Evolutionary conservation across 345 rosid species (phyloP).

Genomic region (Lumnitzera racemosa): DNA sequence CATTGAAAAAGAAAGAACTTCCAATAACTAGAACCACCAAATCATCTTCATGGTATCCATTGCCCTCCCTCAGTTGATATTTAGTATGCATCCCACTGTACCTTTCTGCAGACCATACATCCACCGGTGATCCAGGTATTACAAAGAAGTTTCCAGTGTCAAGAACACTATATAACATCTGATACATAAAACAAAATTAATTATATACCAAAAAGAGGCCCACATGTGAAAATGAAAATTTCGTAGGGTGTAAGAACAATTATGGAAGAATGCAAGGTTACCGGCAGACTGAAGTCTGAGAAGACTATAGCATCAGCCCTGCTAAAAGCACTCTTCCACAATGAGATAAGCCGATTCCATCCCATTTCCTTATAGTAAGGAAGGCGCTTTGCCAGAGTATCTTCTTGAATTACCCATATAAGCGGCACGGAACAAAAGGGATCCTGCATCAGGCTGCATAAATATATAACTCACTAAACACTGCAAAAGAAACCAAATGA

Average conservation of each 20-base stretch:
- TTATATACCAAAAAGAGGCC: constrained; percentile 21
- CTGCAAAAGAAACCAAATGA: constrained; percentile 24
- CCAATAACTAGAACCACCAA: constrained; percentile 76
- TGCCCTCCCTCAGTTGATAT: constrained; percentile 45
- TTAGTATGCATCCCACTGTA: constrained; percentile 51
- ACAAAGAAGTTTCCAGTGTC: constrained; percentile 97
- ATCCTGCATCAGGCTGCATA: constrained; percentile 99
- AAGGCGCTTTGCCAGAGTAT: constrained; percentile 68
- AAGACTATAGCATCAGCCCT: constrained; percentile 78
- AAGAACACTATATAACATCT: constrained; percentile 89
- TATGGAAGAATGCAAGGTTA: constrained; percentile 17
- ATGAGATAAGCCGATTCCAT: constrained; percentile 47
- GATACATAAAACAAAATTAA: constrained; percentile 27
- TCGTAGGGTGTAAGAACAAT: constrained; percentile 2
- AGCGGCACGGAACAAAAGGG: constrained; percentile 85
- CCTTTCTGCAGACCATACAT: constrained; percentile 88
- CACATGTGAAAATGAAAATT: background rate
- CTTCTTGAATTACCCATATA: constrained; percentile 93
- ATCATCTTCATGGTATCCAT: constrained; percentile 59
- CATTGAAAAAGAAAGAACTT: constrained; percentile 70
- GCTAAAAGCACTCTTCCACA: constrained; percentile 69
- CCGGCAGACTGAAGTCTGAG: constrained; percentile 82
- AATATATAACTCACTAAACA: constrained; percentile 50
- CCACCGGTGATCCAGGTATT: constrained; percentile 83
- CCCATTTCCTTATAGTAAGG: constrained; percentile 59